phyloP scores from a whole-genome alignment of 371 early-diverging fungal species.

The Circinella minor region DNA sequence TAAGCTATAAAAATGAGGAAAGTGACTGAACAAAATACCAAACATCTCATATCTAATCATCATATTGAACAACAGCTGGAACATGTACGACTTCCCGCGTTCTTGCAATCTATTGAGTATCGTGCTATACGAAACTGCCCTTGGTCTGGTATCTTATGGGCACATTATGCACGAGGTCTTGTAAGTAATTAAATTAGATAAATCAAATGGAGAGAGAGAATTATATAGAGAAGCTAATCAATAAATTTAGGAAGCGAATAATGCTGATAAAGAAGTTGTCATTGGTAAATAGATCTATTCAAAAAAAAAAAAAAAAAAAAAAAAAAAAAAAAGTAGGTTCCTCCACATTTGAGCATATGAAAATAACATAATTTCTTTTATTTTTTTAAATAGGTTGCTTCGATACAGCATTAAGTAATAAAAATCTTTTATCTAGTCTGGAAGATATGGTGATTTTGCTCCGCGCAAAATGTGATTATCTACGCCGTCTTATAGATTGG shows the following conservation, averaged over 20 bases:
- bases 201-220: no score
- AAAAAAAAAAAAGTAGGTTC: not conserved
- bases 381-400: slow-evolving; percentile 31
- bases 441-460: slow-evolving; percentile 48
- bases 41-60: not conserved
- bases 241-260: slow-evolving; percentile 3
- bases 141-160: slow-evolving; percentile 72
- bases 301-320: not conserved
- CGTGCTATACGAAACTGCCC: slow-evolving; percentile 73
- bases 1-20: slow-evolving; percentile 14
- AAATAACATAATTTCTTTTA: not conserved
- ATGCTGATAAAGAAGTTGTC: not conserved
- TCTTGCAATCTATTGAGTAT: slow-evolving; percentile 32
- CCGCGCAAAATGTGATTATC: slow-evolving; percentile 45
- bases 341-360: not conserved
- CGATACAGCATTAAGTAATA: slow-evolving; percentile 37
- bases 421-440: slow-evolving; percentile 34
- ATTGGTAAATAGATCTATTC: slow-evolving; percentile 4
- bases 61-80: slow-evolving; percentile 31
- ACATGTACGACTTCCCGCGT: slow-evolving; percentile 24
- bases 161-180: slow-evolving; percentile 38
- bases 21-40: no score
- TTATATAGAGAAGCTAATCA: not conserved
- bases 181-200: slow-evolving; percentile 15
- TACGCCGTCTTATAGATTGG: slow-evolving; percentile 42